Conservation (phyloP, 2,329 filamentous ascomycete species). For the Gremmenia infestans region DNA sequence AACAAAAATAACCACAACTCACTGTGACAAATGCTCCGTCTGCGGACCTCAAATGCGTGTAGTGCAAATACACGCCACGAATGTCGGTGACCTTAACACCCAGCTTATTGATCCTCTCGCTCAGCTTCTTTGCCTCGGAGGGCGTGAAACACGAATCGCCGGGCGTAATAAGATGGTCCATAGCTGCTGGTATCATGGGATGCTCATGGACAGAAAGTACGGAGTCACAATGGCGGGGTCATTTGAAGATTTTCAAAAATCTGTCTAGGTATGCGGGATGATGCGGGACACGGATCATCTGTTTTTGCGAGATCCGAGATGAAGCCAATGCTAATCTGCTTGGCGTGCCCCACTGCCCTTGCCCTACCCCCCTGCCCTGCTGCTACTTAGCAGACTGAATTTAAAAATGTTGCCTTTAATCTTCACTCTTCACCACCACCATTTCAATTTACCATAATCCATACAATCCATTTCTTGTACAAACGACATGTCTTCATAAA, state of each 20-base stretch:
- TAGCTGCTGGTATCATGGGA: background rate
- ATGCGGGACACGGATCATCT: background rate
- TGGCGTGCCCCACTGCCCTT: background rate
- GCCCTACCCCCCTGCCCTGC: no score
- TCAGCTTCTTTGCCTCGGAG: constrained; percentile 27
- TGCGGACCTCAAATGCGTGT: constrained; percentile 22
- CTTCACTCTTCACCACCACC: background rate
- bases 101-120: constrained; percentile 16
- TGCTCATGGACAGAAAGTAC: background rate
- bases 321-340: background rate
- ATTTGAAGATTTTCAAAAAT: background rate
- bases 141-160: constrained; percentile 29
- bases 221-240: background rate
- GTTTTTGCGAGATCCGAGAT: constrained; percentile 1
- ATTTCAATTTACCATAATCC: background rate
- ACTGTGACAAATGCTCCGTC: constrained; percentile 10
- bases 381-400: background rate
- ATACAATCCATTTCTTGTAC: constrained; percentile 1
- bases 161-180: constrained; percentile 14
- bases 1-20: background rate
- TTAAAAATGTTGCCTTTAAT: background rate
- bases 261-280: background rate
- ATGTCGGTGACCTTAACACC: constrained; percentile 21
- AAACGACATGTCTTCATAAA: constrained; percentile 3
- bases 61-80: constrained; percentile 28